phyloP scores from a whole-genome alignment of 331 rosid genomes.

The Telfairia occidentalis region DNA sequence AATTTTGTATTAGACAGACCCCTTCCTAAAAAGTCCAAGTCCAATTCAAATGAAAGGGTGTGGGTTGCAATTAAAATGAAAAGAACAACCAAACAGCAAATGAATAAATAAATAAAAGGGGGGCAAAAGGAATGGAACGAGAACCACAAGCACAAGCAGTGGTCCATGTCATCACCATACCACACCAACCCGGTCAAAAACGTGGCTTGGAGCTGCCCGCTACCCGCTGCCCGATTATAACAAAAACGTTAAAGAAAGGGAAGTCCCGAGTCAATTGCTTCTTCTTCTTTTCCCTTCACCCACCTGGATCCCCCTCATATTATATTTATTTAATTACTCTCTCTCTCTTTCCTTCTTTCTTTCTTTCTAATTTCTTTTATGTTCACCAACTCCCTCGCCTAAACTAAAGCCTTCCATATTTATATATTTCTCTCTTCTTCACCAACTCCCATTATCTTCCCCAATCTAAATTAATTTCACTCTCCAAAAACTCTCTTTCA shows the following conservation, averaged over 20 bases:
- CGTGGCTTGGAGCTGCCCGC: background rate
- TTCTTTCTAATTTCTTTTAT: too few species aligned
- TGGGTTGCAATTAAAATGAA: too few species aligned
- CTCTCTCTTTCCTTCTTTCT: background rate
- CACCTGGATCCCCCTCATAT: background rate
- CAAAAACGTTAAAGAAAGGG: background rate
- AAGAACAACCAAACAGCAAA: too few species aligned
- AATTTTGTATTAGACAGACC: too few species aligned
- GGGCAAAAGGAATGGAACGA: too few species aligned
- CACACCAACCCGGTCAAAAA: slow-evolving; percentile 13
- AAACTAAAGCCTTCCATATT: background rate
- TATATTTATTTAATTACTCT: background rate
- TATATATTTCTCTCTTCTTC: background rate
- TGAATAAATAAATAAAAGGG: too few species aligned
- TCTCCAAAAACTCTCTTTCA: too few species aligned
- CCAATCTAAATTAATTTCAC: too few species aligned
- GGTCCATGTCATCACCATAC: too few species aligned
- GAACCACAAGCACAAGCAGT: too few species aligned
- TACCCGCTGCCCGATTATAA: background rate
- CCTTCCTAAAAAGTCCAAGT: too few species aligned
- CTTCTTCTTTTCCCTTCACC: background rate
- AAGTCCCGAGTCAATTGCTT: slow-evolving; percentile 11
- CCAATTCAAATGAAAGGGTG: too few species aligned
- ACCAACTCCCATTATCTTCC: background rate
- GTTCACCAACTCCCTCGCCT: background rate